A percentile compares a stretch with the other conserved stretches of the same genome.
Conservation (phyloP, 345 rosid genomes). For the Gossypium bickii region DNA sequence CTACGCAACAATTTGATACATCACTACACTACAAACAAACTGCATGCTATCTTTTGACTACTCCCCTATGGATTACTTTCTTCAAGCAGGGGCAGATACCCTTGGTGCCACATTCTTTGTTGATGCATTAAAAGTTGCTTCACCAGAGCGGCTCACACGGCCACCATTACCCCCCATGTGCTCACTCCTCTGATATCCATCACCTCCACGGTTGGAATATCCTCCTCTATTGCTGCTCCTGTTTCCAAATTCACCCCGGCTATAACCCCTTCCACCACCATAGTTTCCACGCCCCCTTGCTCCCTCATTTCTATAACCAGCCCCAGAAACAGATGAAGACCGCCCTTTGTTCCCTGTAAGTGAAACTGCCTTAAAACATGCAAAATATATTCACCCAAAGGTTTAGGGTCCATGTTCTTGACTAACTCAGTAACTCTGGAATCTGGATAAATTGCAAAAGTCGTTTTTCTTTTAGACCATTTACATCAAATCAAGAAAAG, state of each 20-base stretch:
- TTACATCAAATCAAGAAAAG: background rate
- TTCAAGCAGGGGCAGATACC: conserved; percentile 56
- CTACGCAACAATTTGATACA: conserved; percentile 10
- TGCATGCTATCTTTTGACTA: background rate
- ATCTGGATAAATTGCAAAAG: background rate
- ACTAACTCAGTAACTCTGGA: background rate
- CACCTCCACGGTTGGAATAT: conserved; percentile 58
- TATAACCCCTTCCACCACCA: conserved; percentile 61
- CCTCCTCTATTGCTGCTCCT: conserved; percentile 59
- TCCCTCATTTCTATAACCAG: conserved; percentile 68
- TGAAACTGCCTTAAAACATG: background rate
- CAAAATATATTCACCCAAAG: background rate
- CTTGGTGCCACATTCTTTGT: conserved; percentile 36
- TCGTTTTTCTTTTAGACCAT: background rate
- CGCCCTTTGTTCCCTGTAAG: conserved; percentile 64
- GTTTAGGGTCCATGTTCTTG: background rate
- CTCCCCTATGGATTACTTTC: background rate
- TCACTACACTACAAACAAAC: background rate
- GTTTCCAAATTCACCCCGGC: conserved; percentile 64
- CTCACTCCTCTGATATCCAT: conserved; percentile 51
- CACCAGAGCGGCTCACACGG: conserved; percentile 43
- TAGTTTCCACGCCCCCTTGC: conserved; percentile 70
- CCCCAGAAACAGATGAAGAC: conserved; percentile 48
- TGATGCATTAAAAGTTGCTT: conserved; percentile 28
- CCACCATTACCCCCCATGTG: conserved; percentile 30